Percentiles rank a stretch among this genome's conserved stretches.
These are phyloP conservation scores for Porphyrellus sp. DNA, from an alignment of 1,284 basidiomycete species.

Conservation along the genomic window DNA sequence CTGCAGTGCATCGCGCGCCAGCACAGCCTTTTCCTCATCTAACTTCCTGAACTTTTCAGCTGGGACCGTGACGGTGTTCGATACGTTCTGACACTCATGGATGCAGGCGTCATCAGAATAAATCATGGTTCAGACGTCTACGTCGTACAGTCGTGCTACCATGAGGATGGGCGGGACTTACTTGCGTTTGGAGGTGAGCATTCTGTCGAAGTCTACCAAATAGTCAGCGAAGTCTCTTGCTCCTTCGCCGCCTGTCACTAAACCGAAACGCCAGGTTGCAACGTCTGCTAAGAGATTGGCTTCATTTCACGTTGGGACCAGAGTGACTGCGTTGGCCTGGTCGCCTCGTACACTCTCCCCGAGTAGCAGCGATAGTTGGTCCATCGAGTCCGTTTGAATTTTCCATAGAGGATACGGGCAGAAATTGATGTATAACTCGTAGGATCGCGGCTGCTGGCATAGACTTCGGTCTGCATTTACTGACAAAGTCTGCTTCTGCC, in stretches of 20 bases:
- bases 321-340: constrained; percentile 75
- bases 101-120: constrained; percentile 44
- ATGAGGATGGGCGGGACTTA: constrained; percentile 62
- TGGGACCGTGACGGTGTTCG: too few relatives aligned
- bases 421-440: constrained; percentile 4
- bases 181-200: constrained; percentile 70
- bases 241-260: constrained; percentile 9
- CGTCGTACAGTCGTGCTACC: constrained; percentile 58
- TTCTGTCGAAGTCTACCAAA: constrained; percentile 63
- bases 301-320: constrained; percentile 69
- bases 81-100: constrained; percentile 36
- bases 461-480: constrained; percentile 66
- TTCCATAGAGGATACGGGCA: background rate
- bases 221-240: constrained; percentile 42
- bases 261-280: constrained; percentile 34
- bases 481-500: constrained; percentile 51
- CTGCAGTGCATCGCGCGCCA: background rate
- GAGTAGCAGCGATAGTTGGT: constrained; percentile 59
- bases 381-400: constrained; percentile 57
- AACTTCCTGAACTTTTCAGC: too few relatives aligned
- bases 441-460: constrained; percentile 66
- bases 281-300: constrained; percentile 51
- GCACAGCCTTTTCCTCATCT: constrained; percentile 7
- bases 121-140: constrained; percentile 57
- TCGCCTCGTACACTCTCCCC: constrained; percentile 67